Evolutionary conservation across 192 early-diverging fungal genomes (phyloP), one percentile per base, ranked within the genome.

Genomic region (Podila epigama): DNA sequence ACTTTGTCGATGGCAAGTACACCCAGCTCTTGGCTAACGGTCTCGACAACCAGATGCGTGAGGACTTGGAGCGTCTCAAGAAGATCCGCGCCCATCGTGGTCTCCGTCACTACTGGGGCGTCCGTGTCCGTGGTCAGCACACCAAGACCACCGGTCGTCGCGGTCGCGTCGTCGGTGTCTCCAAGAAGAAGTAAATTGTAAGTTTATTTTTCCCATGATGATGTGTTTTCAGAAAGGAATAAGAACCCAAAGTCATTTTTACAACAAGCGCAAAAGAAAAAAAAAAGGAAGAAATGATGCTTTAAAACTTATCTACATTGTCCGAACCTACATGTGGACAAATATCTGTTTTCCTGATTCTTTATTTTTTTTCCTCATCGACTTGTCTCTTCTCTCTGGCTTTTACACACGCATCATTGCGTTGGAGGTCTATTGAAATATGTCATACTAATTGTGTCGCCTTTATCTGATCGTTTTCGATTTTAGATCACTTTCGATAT

Each of bases 121-220:
- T 99, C 84, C 94, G 95, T 89, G 97, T 99, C 77, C 93, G 97
- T 89, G 97, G 97, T 88, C 97, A 99, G 86, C 97, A 99, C 91
- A 97, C 96, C 85, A 97, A 97, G 87, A 97, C 96, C 84, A 97
- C 96, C 58, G 96, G 97, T 84, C 93, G 97, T 78, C 90, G 93
- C 67, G 97, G 97, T 81, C 88, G 94, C 82, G 93, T 92, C 70
- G 95, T 99, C 82, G 96, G 95, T 95, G 94, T 96, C 79, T 89
- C 94, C 89, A 98, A 97, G 93, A 99, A 97, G 95, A 97, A 97
- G 84, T 87, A 88, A 77, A 77, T 44, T 83, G 80, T 77, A 80
- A 83, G 83, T 86, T 53, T 42, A 29, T 27, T 40, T 42, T 27
- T 41, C 51, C 42, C n/a, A n/a, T n/a, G n/a, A n/a, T n/a, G n/a